These are phyloP conservation scores for Erythrophleum fordii DNA, from an alignment of 306 rosid genomes.

Conservation along the genomic window DNA sequence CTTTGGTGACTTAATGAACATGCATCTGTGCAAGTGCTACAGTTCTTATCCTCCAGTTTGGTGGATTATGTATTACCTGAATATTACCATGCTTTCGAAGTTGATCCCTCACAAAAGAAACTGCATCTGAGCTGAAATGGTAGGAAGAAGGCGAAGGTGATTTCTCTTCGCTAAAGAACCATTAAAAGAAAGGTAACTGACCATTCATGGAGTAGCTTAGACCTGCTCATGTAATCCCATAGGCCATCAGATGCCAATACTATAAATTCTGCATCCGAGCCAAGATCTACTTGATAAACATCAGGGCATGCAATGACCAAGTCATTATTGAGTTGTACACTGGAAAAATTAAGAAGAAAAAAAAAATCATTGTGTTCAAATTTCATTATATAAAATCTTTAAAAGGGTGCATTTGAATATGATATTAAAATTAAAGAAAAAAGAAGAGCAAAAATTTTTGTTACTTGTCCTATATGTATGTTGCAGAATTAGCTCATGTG, in stretches of 20 bases:
- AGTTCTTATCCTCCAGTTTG: background rate
- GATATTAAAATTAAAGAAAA: background rate
- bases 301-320: constrained; percentile 88
- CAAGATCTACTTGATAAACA: constrained; percentile 76
- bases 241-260: constrained; percentile 96
- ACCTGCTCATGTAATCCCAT: constrained; percentile 98
- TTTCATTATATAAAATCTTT: background rate
- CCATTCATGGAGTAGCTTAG: background rate
- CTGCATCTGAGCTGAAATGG: constrained; percentile 86
- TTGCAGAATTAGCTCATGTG: background rate
- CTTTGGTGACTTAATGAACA: background rate
- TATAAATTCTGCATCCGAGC: constrained; percentile 75
- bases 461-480: constrained; percentile 2
- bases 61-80: constrained; percentile 60
- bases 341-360: constrained; percentile 41
- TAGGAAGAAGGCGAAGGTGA: constrained; percentile 40
- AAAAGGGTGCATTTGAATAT: constrained; percentile 15
- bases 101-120: constrained; percentile 79
- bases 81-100: constrained; percentile 85
- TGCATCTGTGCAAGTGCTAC: background rate
- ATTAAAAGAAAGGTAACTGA: constrained; percentile 24
- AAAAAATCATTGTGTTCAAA: constrained; percentile 27
- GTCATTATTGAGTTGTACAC: constrained; percentile 79
- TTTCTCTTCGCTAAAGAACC: constrained; percentile 17
- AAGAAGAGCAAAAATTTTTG: background rate